Evolutionary conservation across 805 yeast genomes (phyloP).

Genomic region (Suhomyces prunicola): DNA sequence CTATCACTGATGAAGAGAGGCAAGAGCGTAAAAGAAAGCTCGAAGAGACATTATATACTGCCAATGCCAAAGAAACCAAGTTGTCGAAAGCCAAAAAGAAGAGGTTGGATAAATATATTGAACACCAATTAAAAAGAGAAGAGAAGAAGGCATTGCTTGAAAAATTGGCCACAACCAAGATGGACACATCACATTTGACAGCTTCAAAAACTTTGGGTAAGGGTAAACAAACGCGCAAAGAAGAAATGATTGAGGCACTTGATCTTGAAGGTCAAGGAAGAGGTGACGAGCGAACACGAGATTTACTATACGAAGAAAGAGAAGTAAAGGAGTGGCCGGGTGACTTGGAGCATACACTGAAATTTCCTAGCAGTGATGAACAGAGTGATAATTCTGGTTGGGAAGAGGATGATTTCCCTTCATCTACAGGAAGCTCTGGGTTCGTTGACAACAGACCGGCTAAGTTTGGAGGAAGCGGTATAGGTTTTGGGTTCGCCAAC

Average conservation of each 20-base stretch:
- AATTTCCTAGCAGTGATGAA: conserved; percentile 4
- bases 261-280: conserved; percentile 70
- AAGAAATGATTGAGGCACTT: conserved; percentile 71
- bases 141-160: conserved; percentile 77
- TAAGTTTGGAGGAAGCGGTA: conserved; percentile 56
- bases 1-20: conserved; percentile 63
- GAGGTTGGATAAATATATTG: conserved; percentile 87
- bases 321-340: conserved; percentile 58
- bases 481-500: conserved; percentile 67
- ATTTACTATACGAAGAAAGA: conserved; percentile 67
- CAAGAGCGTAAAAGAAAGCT: conserved; percentile 62
- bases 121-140: conserved; percentile 83
- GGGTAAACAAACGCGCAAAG: conserved; percentile 64
- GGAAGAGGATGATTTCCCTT: conserved; percentile 12
- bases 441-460: conserved; percentile 74
- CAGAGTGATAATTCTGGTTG: conserved; percentile 13
- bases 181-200: conserved; percentile 68
- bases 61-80: conserved; percentile 59
- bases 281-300: conserved; percentile 57
- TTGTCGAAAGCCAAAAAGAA: conserved; percentile 67
- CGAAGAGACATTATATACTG: conserved; percentile 53
- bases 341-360: conserved; percentile 10
- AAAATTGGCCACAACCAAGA: conserved; percentile 62
- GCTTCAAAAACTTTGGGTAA: conserved; percentile 79
- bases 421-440: conserved; percentile 28